phyloP scores from a whole-genome alignment of 148 eudicot genomes.

The Silene uniflora region DNA sequence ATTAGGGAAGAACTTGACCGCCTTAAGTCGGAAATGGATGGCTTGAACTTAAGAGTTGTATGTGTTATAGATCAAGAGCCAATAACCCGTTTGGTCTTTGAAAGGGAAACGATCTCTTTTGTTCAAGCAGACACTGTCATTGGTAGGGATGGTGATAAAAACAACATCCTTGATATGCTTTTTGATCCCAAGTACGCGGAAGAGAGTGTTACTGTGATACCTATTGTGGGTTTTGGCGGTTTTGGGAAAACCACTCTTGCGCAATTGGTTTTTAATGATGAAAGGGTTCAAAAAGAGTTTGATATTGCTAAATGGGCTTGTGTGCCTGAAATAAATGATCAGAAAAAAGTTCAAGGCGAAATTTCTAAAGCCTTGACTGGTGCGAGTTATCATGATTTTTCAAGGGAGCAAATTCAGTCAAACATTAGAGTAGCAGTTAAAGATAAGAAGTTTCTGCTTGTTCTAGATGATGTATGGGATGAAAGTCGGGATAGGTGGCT shows the following conservation, averaged over 20 bases:
- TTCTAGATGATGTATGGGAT: slow-evolving; percentile 18
- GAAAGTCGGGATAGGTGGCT: not conserved
- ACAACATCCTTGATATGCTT: slow-evolving; percentile 5
- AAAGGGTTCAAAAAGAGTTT: not conserved
- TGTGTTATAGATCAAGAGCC: not conserved
- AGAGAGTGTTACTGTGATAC: not conserved
- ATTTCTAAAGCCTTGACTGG: not conserved
- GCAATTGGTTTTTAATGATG: slow-evolving; percentile 16
- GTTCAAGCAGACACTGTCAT: not conserved
- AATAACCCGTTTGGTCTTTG: not conserved
- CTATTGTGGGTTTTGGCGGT: too few species aligned
- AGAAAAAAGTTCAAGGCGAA: not conserved
- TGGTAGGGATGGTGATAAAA: slow-evolving; percentile 8
- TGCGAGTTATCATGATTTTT: not conserved
- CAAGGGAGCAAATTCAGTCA: not conserved
- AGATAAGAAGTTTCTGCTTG: slow-evolving; percentile 11
- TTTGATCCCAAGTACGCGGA: slow-evolving; percentile 7
- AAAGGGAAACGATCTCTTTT: slow-evolving; percentile 1
- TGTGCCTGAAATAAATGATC: not conserved
- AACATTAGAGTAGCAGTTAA: not conserved
- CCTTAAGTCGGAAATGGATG: slow-evolving; percentile 3
- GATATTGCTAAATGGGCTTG: slow-evolving; percentile 6
- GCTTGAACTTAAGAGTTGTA: not conserved
- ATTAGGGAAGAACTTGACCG: too few species aligned
- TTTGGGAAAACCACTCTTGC: not conserved